Evolutionary conservation across 2,329 filamentous ascomycete species (phyloP).

Genomic region (Aaosphaeria arxii): DNA sequence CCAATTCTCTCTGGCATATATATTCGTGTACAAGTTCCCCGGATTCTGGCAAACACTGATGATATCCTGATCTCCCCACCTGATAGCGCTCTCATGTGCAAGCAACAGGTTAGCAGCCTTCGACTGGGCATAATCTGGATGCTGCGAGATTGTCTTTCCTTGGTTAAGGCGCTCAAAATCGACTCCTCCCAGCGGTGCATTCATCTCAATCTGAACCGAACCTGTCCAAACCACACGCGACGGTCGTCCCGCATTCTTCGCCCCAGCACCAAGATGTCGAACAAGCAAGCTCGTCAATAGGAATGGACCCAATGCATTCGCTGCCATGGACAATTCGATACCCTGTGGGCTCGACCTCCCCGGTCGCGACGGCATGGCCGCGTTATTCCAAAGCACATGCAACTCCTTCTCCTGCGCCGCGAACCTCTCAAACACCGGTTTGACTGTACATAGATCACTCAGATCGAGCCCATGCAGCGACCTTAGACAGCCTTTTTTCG

Average conservation of each 20-base stretch:
- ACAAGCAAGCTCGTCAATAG: slow-evolving; percentile 27
- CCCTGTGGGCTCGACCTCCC: slow-evolving; percentile 1
- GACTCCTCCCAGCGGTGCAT: slow-evolving; percentile 6
- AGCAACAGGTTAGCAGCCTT: slow-evolving; percentile 10
- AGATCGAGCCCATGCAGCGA: slow-evolving; percentile 27
- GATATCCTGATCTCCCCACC: slow-evolving; percentile 8
- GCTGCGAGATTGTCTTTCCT: background rate
- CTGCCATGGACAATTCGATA: slow-evolving; percentile 19
- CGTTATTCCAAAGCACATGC: slow-evolving; percentile 4
- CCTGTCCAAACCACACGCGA: slow-evolving; percentile 30
- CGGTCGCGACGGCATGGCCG: background rate
- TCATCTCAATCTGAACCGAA: slow-evolving; percentile 9
- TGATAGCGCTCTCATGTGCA: slow-evolving; percentile 6
- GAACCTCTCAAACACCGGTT: slow-evolving; percentile 22
- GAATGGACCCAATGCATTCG: slow-evolving; percentile 22
- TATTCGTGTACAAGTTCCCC: slow-evolving; percentile 37
- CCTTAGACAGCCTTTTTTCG: background rate
- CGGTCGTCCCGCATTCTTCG: slow-evolving; percentile 8
- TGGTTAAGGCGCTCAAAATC: slow-evolving; percentile 1
- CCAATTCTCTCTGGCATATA: background rate
- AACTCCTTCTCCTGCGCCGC: slow-evolving; percentile 2
- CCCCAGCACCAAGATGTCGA: slow-evolving; percentile 22
- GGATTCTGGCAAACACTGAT: slow-evolving; percentile 32
- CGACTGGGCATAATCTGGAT: slow-evolving; percentile 9
- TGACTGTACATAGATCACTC: slow-evolving; percentile 38